phyloP scores from a whole-genome alignment of 2,329 filamentous ascomycete genomes.

The Parascedosporium putredinis region DNA sequence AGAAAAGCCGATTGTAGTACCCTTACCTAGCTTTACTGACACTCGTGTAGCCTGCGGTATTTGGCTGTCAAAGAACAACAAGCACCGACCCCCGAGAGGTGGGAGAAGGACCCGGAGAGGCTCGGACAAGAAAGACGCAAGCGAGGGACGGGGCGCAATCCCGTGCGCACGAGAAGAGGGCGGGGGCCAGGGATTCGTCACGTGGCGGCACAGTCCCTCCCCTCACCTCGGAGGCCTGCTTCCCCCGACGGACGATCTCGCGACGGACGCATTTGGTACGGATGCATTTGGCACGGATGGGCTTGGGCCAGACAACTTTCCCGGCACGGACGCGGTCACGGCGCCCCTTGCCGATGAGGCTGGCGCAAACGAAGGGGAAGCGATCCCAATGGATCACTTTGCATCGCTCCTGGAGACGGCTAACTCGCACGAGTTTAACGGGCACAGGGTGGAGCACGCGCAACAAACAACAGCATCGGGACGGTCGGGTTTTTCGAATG shows the following conservation, averaged over 20 bases:
- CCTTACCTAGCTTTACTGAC: constrained; percentile 20
- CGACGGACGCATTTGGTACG: not conserved
- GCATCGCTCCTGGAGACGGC: not conserved
- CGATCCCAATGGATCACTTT: constrained; percentile 9
- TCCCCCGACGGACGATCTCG: constrained; percentile 37
- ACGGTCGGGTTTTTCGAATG: constrained; percentile 17
- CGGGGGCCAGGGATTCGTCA: constrained; percentile 20
- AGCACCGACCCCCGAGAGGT: constrained; percentile 76
- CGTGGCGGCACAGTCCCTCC: constrained; percentile 23
- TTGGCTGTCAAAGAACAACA: constrained; percentile 83
- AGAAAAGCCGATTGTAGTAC: no score
- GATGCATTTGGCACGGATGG: not conserved
- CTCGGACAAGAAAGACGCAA: constrained; percentile 41
- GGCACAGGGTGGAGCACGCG: not conserved
- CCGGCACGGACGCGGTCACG: not conserved
- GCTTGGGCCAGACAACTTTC: not conserved
- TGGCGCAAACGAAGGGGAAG: no score
- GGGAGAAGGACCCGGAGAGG: constrained; percentile 56
- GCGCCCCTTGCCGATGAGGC: not conserved
- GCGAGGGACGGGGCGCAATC: constrained; percentile 30
- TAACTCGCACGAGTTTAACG: not conserved
- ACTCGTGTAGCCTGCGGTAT: constrained; percentile 63
- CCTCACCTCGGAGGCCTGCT: constrained; percentile 40
- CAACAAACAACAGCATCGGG: constrained; percentile 1
- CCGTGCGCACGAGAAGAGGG: constrained; percentile 38